phyloP scores from a whole-genome alignment of 2,329 filamentous ascomycete species.

The Apiospora arundinis region DNA sequence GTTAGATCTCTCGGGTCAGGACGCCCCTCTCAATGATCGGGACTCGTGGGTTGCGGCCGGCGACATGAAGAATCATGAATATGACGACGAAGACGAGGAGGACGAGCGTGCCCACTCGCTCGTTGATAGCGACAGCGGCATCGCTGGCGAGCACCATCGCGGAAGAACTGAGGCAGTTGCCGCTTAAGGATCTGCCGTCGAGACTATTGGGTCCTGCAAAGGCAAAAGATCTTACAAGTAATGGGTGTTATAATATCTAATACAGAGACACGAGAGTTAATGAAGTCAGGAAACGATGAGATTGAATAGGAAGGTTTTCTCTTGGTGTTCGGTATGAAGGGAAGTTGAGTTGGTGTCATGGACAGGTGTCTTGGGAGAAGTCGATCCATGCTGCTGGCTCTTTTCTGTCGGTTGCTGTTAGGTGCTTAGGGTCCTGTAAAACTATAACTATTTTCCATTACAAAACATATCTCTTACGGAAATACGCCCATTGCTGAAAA shows the following conservation, averaged over 20 bases:
- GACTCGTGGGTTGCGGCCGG: constrained; percentile 86
- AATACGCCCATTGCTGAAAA: neutral
- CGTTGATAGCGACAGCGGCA: constrained; percentile 56
- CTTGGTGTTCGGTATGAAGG: neutral
- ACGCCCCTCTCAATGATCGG: constrained; percentile 76
- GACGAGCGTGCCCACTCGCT: constrained; percentile 64
- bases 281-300: neutral
- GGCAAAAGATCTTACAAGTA: neutral
- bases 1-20: constrained; percentile 83
- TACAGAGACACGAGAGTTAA: constrained; percentile 11
- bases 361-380: neutral
- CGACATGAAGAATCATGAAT: constrained; percentile 62
- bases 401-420: neutral
- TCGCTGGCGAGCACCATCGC: constrained; percentile 64
- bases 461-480: neutral
- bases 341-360: neutral
- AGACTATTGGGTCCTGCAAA: neutral
- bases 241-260: constrained; percentile 8
- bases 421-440: neutral
- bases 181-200: constrained; percentile 42
- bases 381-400: neutral
- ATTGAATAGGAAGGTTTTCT: neutral
- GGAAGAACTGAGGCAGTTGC: constrained; percentile 59
- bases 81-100: constrained; percentile 69
- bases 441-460: neutral